phyloP scores from a whole-genome alignment of 345 rosid genomes.

The Pugionium cornutum region DNA sequence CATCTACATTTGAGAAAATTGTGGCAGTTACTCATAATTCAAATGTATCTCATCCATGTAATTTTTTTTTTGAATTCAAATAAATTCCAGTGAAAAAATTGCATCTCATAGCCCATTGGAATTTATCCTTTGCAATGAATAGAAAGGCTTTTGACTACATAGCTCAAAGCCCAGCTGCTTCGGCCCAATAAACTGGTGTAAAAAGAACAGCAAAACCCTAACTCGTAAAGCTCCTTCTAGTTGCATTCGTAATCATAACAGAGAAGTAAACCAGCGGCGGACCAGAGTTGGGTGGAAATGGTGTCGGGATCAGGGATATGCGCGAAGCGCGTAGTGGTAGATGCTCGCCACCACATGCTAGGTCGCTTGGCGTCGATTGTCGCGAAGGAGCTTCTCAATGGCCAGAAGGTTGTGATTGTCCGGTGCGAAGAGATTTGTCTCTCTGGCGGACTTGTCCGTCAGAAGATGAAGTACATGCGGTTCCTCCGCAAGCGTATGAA shows the following conservation, averaged over 20 bases:
- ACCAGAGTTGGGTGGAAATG: slow-evolving; percentile 43
- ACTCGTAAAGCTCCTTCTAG: not conserved
- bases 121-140: not conserved
- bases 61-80: no score
- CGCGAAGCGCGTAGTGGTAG: slow-evolving; percentile 71
- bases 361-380: slow-evolving; percentile 67
- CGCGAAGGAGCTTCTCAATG: slow-evolving; percentile 83
- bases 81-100: no score
- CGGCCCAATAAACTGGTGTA: slow-evolving; percentile 5
- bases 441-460: slow-evolving; percentile 82
- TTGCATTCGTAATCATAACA: slow-evolving; percentile 8
- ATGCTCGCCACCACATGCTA: slow-evolving; percentile 85
- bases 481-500: slow-evolving; percentile 94
- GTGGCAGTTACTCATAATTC: no score
- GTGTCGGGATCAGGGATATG: slow-evolving; percentile 39
- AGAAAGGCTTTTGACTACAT: not conserved
- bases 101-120: not conserved
- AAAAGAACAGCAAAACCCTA: slow-evolving; percentile 25
- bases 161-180: not conserved
- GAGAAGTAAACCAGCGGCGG: slow-evolving; percentile 21
- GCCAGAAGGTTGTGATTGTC: slow-evolving; percentile 81
- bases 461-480: slow-evolving; percentile 87
- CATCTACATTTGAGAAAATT: no score
- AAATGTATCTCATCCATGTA: no score
- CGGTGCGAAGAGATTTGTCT: slow-evolving; percentile 85